Conservation (phyloP, 768 basidiomycete genomes). For the Tylopilus sp. region DNA sequence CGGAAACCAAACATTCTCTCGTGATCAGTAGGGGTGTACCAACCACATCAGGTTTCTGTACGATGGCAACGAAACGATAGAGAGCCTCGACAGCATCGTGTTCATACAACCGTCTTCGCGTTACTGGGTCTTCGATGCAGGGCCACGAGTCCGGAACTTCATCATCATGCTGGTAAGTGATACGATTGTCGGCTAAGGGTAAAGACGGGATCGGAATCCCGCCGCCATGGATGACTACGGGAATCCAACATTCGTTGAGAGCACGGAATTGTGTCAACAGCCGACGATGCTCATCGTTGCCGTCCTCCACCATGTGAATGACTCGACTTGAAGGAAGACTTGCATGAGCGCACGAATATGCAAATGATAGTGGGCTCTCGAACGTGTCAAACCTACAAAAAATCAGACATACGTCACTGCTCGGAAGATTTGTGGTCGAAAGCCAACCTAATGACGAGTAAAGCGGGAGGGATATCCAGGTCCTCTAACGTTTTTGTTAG, state of each 20-base stretch:
- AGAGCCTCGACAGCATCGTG: conserved; percentile 56
- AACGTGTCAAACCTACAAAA: conserved; percentile 39
- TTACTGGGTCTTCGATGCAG: conserved; percentile 59
- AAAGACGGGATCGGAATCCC: conserved; percentile 42
- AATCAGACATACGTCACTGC: conserved; percentile 9
- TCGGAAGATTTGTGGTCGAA: neutral
- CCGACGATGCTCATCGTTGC: conserved; percentile 52
- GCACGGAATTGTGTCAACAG: conserved; percentile 43
- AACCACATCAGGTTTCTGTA: conserved; percentile 9
- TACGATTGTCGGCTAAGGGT: conserved; percentile 36
- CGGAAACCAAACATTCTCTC: conserved; percentile 21
- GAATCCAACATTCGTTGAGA: conserved; percentile 49
- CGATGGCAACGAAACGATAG: conserved; percentile 43
- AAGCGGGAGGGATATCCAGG: conserved; percentile 52
- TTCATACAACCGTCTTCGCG: conserved; percentile 56
- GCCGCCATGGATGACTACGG: conserved; percentile 36
- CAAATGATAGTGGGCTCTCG: conserved; percentile 60
- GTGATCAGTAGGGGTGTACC: conserved; percentile 21
- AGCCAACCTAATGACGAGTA: conserved; percentile 60
- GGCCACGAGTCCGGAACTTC: conserved; percentile 27
- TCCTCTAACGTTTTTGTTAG: conserved; percentile 58
- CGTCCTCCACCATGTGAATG: conserved; percentile 61
- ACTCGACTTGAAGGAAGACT: conserved; percentile 48
- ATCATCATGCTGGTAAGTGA: conserved; percentile 48
- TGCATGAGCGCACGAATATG: conserved; percentile 48